These are phyloP conservation scores for Suillus paluster DNA, from an alignment of 768 basidiomycete genomes.

Conservation along the genomic window DNA sequence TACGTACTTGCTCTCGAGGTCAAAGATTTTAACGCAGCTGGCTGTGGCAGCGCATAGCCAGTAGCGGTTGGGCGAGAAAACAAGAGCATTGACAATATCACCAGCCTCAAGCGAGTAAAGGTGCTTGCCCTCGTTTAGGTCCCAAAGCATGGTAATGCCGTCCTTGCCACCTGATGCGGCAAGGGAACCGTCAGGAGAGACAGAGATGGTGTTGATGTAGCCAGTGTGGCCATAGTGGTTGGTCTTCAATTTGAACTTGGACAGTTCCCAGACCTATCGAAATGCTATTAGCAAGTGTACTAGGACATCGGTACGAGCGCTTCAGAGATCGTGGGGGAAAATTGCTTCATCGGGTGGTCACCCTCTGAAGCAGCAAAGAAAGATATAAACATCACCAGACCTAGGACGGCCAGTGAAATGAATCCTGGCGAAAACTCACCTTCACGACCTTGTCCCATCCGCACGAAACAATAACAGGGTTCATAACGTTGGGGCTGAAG, in stretches of 20 bases:
- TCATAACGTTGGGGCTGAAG: conserved; percentile 96
- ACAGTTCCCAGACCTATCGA: conserved; percentile 95
- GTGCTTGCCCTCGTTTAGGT: conserved; percentile 99
- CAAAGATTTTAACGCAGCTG: conserved; percentile 98
- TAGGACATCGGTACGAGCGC: conserved; percentile 33
- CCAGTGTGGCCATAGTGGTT: conserved; percentile 99
- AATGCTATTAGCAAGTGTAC: conserved; percentile 3
- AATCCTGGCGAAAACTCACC: conserved; percentile 53
- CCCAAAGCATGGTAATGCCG: conserved; percentile 99
- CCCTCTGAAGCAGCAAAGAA: conserved; percentile 95
- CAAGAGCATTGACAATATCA: conserved; percentile 97
- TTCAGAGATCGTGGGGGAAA: conserved; percentile 83
- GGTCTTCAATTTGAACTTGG: conserved; percentile 99
- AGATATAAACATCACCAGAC: conserved; percentile 34
- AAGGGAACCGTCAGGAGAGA: conserved; percentile 98
- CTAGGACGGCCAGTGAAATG: conserved; percentile 8
- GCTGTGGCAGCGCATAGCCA: conserved; percentile 99
- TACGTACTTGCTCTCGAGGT: conserved; percentile 97
- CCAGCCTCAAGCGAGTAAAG: conserved; percentile 99
- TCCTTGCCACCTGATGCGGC: conserved; percentile 99
- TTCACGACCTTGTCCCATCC: conserved; percentile 99
- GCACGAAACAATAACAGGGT: conserved; percentile 98
- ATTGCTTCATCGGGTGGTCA: conserved; percentile 70
- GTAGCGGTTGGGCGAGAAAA: conserved; percentile 99
- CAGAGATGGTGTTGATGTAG: conserved; percentile 98